These are phyloP conservation scores for Magnolia officinalis DNA, from an alignment of 164 flowering plant genomes.

Conservation along the genomic window DNA sequence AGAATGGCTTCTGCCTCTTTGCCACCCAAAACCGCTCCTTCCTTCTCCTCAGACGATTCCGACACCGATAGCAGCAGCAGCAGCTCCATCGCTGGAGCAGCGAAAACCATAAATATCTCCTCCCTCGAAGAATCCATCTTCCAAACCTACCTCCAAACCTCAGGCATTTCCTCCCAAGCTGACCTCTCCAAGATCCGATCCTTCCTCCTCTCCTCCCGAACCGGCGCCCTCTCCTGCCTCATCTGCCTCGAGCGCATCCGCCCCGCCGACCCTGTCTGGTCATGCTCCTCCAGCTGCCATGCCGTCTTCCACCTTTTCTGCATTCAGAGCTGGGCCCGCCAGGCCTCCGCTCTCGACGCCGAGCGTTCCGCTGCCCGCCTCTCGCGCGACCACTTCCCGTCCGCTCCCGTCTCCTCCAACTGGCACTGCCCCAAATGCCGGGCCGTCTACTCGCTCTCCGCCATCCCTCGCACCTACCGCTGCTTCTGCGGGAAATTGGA, in stretches of 20 bases:
- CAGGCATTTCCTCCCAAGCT: constrained; percentile 32
- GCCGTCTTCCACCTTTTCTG: constrained; percentile 83
- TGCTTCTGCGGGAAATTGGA: constrained; percentile 83
- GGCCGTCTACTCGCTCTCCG: constrained; percentile 49
- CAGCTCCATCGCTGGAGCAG: background rate
- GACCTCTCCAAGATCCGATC: constrained; percentile 84
- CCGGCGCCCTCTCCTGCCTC: constrained; percentile 86
- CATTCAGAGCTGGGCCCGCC: constrained; percentile 91
- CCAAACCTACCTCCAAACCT: constrained; percentile 52
- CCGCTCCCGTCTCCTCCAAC: constrained; percentile 35
- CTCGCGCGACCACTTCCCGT: constrained; percentile 33
- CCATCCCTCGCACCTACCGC: constrained; percentile 51
- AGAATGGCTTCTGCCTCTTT: constrained; percentile 1
- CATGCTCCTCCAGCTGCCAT: constrained; percentile 68
- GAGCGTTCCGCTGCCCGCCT: constrained; percentile 63
- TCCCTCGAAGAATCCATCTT: constrained; percentile 69
- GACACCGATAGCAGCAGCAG: constrained; percentile 31
- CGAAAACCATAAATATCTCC: constrained; percentile 24
- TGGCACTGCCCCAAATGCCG: constrained; percentile 98
- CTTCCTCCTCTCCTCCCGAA: constrained; percentile 65
- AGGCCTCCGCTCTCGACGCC: constrained; percentile 58
- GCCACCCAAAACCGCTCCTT: background rate
- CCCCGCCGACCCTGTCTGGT: constrained; percentile 73
- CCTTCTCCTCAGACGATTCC: constrained; percentile 36
- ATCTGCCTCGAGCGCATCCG: constrained; percentile 83